Percentiles rank a stretch among this genome's conserved stretches.
phyloP scores from a whole-genome alignment of 768 basidiomycete species.

The Ramaria rubella region DNA sequence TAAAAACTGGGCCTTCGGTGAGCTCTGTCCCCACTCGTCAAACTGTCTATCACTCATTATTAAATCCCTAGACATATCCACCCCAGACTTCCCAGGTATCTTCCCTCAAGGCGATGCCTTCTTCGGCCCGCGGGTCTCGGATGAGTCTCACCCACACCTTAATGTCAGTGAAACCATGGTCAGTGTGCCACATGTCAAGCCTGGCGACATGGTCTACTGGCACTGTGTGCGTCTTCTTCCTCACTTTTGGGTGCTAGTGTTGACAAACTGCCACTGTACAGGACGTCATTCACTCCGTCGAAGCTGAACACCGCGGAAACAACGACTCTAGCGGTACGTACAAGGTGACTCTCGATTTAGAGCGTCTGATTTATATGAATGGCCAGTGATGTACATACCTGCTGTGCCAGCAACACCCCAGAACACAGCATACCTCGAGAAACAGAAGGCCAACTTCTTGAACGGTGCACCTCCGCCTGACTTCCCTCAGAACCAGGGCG shows the following conservation, averaged over 20 bases:
- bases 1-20: conserved; percentile 52
- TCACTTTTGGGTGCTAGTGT: neutral
- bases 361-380: neutral
- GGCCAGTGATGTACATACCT: conserved; percentile 69
- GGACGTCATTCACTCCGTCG: conserved; percentile 52
- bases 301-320: conserved; percentile 44
- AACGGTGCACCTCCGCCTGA: conserved; percentile 61
- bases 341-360: neutral
- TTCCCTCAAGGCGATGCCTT: conserved; percentile 30
- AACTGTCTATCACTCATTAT: neutral
- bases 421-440: conserved; percentile 53
- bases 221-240: conserved; percentile 40
- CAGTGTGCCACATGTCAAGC: conserved; percentile 56
- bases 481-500: conserved; percentile 45
- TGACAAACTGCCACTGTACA: neutral
- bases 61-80: conserved; percentile 36
- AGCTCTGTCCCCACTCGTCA: neutral
- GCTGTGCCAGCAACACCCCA: conserved; percentile 59
- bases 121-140: conserved; percentile 40
- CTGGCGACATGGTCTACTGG: conserved; percentile 79
- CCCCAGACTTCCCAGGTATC: conserved; percentile 49
- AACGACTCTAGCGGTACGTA: conserved; percentile 11
- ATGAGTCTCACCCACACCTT: conserved; percentile 60
- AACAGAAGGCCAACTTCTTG: conserved; percentile 59
- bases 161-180: conserved; percentile 59